These are phyloP conservation scores for Agaricus subrufescens DNA, from an alignment of 768 basidiomycete species.

Conservation along the genomic window DNA sequence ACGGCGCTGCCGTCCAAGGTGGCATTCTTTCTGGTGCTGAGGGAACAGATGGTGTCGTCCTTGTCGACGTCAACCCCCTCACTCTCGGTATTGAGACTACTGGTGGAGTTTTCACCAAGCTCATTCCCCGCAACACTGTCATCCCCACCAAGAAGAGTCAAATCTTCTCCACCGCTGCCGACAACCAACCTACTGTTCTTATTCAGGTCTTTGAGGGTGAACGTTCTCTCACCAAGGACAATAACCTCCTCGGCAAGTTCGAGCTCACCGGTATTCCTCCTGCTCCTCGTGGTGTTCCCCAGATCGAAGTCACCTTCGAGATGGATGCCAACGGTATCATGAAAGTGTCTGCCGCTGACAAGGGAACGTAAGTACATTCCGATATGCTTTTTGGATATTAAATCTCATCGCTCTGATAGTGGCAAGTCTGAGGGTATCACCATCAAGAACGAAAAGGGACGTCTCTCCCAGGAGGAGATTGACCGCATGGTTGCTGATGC, in stretches of 20 bases:
- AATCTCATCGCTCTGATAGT: slow-evolving; percentile 27
- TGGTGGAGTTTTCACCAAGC: slow-evolving; percentile 95
- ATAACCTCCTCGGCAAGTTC: slow-evolving; percentile 97
- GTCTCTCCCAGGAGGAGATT: slow-evolving; percentile 84
- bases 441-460: slow-evolving; percentile 95
- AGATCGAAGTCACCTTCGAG: slow-evolving; percentile 96
- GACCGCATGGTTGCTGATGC: slow-evolving; percentile 95
- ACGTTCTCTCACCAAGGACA: slow-evolving; percentile 96
- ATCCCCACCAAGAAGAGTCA: slow-evolving; percentile 97
- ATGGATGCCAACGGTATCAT: slow-evolving; percentile 95
- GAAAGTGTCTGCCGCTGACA: slow-evolving; percentile 89
- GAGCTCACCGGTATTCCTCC: slow-evolving; percentile 92
- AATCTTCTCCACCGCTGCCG: slow-evolving; percentile 84
- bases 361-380: slow-evolving; percentile 70
- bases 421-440: slow-evolving; percentile 88
- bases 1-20: slow-evolving; percentile 98
- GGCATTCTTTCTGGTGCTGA: slow-evolving; percentile 96
- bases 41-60: slow-evolving; percentile 84
- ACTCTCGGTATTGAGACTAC: slow-evolving; percentile 99
- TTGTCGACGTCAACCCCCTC: slow-evolving; percentile 95
- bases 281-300: slow-evolving; percentile 93
- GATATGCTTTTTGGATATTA: not conserved
- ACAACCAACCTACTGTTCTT: slow-evolving; percentile 92
- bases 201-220: slow-evolving; percentile 99
- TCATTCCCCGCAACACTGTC: slow-evolving; percentile 96